These are phyloP conservation scores for Arctostaphylos glauca DNA, from an alignment of 148 eudicot species.

Conservation along the genomic window DNA sequence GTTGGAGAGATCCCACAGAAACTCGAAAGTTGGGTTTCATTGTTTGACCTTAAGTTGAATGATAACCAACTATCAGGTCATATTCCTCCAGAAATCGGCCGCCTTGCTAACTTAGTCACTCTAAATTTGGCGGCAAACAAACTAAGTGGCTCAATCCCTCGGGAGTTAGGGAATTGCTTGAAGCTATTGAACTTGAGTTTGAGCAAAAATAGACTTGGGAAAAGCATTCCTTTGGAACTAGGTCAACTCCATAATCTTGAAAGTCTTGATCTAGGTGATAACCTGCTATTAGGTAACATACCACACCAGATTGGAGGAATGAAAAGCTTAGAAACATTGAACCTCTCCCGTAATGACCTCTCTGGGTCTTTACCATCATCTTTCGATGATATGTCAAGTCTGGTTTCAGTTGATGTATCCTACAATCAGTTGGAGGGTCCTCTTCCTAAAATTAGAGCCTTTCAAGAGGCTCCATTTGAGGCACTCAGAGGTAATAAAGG, in stretches of 20 bases:
- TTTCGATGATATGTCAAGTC: constrained; percentile 1
- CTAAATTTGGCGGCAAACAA: constrained; percentile 38
- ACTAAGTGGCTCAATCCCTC: constrained; percentile 38
- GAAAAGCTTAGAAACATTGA: constrained; percentile 1
- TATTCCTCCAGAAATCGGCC: constrained; percentile 33
- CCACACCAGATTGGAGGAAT: constrained; percentile 9
- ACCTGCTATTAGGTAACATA: neutral
- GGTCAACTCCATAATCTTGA: neutral
- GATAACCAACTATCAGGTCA: constrained; percentile 38
- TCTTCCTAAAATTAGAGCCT: constrained; percentile 17
- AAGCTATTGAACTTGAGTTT: neutral
- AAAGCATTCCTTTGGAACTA: constrained; percentile 3
- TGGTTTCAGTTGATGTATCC: neutral
- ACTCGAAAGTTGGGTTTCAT: constrained; percentile 4
- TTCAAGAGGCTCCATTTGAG: constrained; percentile 12
- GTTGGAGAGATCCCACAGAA: constrained; percentile 23
- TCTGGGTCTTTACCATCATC: constrained; percentile 8
- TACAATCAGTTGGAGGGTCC: too few relatives aligned
- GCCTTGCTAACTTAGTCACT: constrained; percentile 26
- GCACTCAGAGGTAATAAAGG: constrained; percentile 17
- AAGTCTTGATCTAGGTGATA: constrained; percentile 10
- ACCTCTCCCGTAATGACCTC: neutral
- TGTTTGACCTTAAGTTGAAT: constrained; percentile 2
- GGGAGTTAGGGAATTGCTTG: constrained; percentile 29
- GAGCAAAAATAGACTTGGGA: constrained; percentile 1